Base-by-base conservation (phyloP, 169 alveolate genomes). In the Eimeria maxima region DNA sequence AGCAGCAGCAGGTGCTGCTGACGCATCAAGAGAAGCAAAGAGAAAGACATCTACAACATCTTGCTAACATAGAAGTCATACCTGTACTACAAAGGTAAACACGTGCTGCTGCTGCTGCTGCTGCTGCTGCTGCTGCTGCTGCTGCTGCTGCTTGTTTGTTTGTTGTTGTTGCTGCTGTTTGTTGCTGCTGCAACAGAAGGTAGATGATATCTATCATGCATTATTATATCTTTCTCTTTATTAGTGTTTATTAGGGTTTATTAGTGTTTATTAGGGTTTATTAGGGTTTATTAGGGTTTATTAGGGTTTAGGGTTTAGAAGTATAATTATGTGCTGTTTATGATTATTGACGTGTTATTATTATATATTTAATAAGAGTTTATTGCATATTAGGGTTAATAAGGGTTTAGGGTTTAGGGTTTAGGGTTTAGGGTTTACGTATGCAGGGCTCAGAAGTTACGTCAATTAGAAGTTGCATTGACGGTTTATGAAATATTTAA, bases 401-500 rank as follows among this genome's bases (percentile, higher is more conserved):
- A 10, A 67, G 78, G 78, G 78, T 53, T 53, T 53, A 53, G 22
- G 67, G 67, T 13, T 80, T 80, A 47, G 71, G 90, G 71, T 80
- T 47, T 80, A 44, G 90, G 45, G 90, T 44, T 44, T 80, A n/a
- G 65, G 69, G 11, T 80, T 50, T 47, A 29, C 10, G 44, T 47
- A 2, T 80, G 29, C 63, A 78, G 88, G 45, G 88, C 88, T 13
- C 88, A 78, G 63, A 78, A 78, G 88, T 63, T 78, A 4, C 88
- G 88, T 14, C 88, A 78, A 63, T 7, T 78, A 10, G 88, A 78
- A 24, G 45, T 78, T 78, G 88, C 88, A 4, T 22, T 78, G 24
- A 78, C 88, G 18, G 88, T 78, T 10, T 78, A 78, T 45, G 88
- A 78, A 16, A n/a, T 11, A 6, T 78, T 78, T 27, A 78, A 78